Percentiles rank a stretch among this genome's conserved stretches.
phyloP scores from a whole-genome alignment of 345 rosid genomes.

The Litchi chinensis region DNA sequence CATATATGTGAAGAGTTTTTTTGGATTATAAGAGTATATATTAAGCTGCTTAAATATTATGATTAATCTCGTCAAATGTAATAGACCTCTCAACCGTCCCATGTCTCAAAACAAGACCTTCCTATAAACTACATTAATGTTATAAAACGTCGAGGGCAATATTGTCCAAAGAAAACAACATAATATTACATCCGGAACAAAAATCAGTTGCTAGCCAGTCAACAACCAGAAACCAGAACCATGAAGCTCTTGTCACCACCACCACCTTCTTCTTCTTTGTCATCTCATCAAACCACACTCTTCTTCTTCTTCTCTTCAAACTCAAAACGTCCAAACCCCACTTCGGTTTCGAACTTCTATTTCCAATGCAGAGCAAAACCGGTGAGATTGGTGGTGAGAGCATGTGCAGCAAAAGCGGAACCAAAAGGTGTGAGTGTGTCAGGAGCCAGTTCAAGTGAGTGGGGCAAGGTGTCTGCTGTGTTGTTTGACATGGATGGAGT shows the following conservation, averaged over 20 bases:
- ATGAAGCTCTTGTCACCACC: conserved; percentile 50
- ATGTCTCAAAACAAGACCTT: background rate
- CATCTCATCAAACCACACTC: conserved; percentile 25
- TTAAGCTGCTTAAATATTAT: no score
- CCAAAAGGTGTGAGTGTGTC: conserved; percentile 29
- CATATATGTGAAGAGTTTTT: no score
- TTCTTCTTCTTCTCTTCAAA: conserved; percentile 32
- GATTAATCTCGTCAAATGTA: no score
- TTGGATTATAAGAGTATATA: no score
- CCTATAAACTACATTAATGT: no score
- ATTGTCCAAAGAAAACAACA: conserved; percentile 15
- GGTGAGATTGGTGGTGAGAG: conserved; percentile 38
- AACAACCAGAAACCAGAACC: conserved; percentile 23
- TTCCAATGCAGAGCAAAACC: conserved; percentile 29
- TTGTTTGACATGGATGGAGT: conserved; percentile 97
- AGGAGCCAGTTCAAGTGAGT: conserved; percentile 25
- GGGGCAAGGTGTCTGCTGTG: conserved; percentile 94
- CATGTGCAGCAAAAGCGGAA: conserved; percentile 50
- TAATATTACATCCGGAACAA: background rate
- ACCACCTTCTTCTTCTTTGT: conserved; percentile 40
- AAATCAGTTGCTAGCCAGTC: background rate
- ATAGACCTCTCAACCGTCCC: background rate
- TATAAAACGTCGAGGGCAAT: background rate
- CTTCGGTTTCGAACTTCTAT: conserved; percentile 23
- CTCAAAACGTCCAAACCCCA: conserved; percentile 34